phyloP scores from a whole-genome alignment of 306 rosid species.

The Acacia melanoxylon region DNA sequence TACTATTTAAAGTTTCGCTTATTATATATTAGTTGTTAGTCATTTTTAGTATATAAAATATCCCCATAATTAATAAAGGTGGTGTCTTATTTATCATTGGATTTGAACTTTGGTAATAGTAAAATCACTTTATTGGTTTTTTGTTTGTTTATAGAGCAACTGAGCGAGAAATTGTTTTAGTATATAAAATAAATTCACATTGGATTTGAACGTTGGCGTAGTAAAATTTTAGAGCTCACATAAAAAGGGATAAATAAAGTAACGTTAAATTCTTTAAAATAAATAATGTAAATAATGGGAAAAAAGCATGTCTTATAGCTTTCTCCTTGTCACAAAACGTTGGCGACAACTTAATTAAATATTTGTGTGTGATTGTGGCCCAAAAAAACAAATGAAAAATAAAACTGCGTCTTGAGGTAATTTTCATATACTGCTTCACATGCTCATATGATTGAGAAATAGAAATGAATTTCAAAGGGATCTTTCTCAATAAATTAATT shows the following conservation, averaged over 20 bases:
- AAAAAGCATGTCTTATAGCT: neutral
- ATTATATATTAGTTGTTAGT: neutral
- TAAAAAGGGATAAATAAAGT: too few species aligned
- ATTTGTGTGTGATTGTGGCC: neutral
- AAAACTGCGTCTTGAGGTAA: neutral
- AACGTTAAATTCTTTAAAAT: too few species aligned
- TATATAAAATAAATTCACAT: too few species aligned
- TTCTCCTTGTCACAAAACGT: neutral
- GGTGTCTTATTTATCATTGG: too few species aligned
- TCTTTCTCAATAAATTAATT: neutral
- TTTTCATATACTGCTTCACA: neutral
- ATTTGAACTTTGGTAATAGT: neutral
- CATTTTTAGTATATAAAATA: too few species aligned
- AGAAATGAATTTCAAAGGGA: neutral
- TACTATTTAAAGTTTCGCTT: too few species aligned
- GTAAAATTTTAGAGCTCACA: too few species aligned
- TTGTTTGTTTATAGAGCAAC: too few species aligned
- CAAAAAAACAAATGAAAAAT: neutral
- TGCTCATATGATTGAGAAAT: neutral
- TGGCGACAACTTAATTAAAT: neutral
- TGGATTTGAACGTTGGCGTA: too few species aligned
- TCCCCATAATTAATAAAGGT: too few species aligned
- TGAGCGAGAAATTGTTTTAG: too few species aligned
- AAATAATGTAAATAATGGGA: neutral
- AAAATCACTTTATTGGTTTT: too few species aligned